Base-by-base conservation (phyloP, 306 rosid genomes). In the Lathyrus oleraceus region DNA sequence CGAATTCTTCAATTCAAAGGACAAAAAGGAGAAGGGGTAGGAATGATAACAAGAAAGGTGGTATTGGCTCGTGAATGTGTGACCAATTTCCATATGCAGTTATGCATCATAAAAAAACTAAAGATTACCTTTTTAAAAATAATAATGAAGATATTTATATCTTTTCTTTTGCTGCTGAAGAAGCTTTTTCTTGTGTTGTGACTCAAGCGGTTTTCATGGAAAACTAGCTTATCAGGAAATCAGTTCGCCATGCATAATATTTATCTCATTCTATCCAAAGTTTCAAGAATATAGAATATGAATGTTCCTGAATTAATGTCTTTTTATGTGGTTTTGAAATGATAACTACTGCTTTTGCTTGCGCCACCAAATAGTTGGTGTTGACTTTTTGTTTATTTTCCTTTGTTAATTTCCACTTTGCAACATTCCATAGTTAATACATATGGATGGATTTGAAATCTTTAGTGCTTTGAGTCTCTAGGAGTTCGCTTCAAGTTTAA, bases 391-490 rank as follows among this genome's bases (percentile, higher is more conserved):
- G 23, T 21, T 21, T 21, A 21, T 21, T 21, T 21, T 21, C 23
- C 23, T 21, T 21, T 21, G 23, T 21, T 2, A 21, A 21, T 68
- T 83, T 61, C 56, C 43, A 42, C 43, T 32, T 56, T n/a, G 73
- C 28, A 44, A 19, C 78, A 32, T 47, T 51, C 69, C 60, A 10
- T 21, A 35, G 15, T 82, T 78, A 48, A 48, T 70, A 17, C 65
- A 64, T 85, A 75, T 77, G 23, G 23, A 72, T 76, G 74, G 81
- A 71, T 76, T 70, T 76, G 73, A 73, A 76, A 44, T 82, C 67
- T 61, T 67, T 21, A 82, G 83, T 72, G 80, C 48, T 48, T 59
- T 78, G 84, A 79, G 71, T 76, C 56, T 59, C 61, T 65, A 80
- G 95, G 78, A 61, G 63, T 15, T 73, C 49, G 74, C 69, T 3